Evolutionary conservation across 371 early-diverging fungal genomes (phyloP).

Genomic region (Coemansia linderi): DNA sequence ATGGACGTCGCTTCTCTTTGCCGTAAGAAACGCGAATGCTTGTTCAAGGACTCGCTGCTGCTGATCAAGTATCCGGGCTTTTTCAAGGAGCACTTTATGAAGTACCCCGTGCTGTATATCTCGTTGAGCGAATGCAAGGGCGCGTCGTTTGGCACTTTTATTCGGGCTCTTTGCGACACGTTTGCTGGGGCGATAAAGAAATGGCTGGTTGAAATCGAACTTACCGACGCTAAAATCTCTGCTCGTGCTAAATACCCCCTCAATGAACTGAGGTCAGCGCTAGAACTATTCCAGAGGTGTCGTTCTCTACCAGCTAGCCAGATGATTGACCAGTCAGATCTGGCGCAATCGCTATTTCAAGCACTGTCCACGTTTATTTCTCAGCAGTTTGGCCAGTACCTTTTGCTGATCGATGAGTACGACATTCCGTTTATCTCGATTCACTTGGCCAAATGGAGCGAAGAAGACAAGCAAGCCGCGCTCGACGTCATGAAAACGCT

Average conservation of each 20-base stretch:
- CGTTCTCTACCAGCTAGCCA: not conserved
- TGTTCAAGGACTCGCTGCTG: conserved; percentile 33
- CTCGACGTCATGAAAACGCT: not conserved
- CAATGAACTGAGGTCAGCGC: not conserved
- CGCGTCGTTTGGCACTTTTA: conserved; percentile 2
- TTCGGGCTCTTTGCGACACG: conserved; percentile 6
- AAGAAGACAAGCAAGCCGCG: not conserved
- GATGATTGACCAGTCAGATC: not conserved
- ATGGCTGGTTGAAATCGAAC: conserved; percentile 1
- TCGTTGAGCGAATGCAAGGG: conserved; percentile 23
- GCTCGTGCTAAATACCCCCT: not conserved
- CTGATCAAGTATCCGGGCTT: conserved; percentile 29
- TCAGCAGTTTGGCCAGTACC: not conserved
- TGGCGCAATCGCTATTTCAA: not conserved
- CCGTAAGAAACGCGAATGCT: conserved; percentile 29
- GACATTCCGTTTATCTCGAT: conserved; percentile 19
- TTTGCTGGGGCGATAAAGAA: not conserved
- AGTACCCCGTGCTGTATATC: conserved; percentile 38
- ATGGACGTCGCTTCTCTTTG: conserved; percentile 23
- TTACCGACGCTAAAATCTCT: not conserved
- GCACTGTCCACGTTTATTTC: not conserved
- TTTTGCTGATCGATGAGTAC: conserved; percentile 15
- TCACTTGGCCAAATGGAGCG: conserved; percentile 2
- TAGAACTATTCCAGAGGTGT: not conserved
- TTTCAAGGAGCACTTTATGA: conserved; percentile 38